Percentiles rank a stretch among this genome's conserved stretches.
These are phyloP conservation scores for Reticulascus tulasneorum DNA, from an alignment of 2,329 filamentous ascomycete genomes.

Conservation along the genomic window DNA sequence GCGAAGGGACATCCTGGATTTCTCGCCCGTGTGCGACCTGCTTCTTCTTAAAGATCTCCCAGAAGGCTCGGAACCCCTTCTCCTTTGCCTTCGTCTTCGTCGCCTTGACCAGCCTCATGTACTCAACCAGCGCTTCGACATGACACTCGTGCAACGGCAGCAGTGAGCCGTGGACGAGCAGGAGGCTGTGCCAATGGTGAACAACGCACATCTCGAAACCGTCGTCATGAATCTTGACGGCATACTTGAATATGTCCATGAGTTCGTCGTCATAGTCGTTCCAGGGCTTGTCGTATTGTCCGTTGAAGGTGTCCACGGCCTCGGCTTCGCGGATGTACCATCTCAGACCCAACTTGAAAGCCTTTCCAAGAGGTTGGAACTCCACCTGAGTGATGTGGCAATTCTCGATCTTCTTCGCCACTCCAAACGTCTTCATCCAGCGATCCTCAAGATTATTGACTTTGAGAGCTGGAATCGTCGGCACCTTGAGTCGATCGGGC, in stretches of 20 bases:
- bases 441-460: background rate
- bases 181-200: no score
- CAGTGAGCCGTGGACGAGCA: no score
- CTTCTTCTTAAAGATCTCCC: background rate
- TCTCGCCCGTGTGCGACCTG: background rate
- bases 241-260: no score
- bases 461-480: background rate
- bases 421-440: background rate
- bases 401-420: background rate
- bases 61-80: background rate
- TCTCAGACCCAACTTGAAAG: background rate
- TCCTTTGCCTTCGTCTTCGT: fast-evolving
- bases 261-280: no score
- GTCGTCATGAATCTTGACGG: no score
- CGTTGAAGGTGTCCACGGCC: background rate
- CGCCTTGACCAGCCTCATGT: background rate
- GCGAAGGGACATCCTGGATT: background rate
- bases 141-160: no score
- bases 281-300: no score
- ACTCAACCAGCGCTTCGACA: background rate
- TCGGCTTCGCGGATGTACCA: background rate
- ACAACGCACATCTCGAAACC: no score
- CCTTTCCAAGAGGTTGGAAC: background rate
- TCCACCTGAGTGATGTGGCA: background rate
- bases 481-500: background rate